A percentile compares a stretch with the other conserved stretches of the same genome.
phyloP scores from a whole-genome alignment of 805 yeast genomes.

The Lipomyces orientalis region DNA sequence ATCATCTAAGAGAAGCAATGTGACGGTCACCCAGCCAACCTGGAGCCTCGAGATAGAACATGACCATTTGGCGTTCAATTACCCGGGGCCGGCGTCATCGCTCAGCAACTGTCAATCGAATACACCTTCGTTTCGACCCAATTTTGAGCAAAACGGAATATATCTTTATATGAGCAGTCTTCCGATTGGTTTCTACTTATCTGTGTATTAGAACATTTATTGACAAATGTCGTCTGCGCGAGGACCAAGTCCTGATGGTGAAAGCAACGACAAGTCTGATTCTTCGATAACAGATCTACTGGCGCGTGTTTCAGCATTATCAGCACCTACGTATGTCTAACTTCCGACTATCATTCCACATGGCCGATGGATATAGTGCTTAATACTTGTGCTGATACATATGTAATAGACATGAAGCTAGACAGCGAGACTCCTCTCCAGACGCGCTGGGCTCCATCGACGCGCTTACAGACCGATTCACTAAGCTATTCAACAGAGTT shows the following conservation, averaged over 20 bases:
- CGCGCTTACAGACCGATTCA: constrained; percentile 31
- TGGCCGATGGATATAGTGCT: neutral
- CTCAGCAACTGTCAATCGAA: neutral
- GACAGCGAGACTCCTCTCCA: constrained; percentile 23
- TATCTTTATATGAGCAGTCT: too few species aligned
- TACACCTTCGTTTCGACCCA: neutral
- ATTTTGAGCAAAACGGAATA: too few species aligned
- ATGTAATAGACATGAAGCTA: neutral
- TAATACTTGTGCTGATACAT: neutral
- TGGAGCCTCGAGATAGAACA: neutral
- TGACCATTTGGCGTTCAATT: neutral
- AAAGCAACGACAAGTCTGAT: neutral
- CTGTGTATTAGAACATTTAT: neutral
- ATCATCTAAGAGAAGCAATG: neutral
- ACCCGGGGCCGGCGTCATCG: too few species aligned
- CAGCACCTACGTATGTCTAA: constrained; percentile 24
- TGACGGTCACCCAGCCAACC: neutral
- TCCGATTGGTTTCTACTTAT: neutral
- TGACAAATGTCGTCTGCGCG: neutral
- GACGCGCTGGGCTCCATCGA: constrained; percentile 32
- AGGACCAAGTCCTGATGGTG: neutral
- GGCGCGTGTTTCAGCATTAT: constrained; percentile 12
- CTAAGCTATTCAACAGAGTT: constrained; percentile 21
- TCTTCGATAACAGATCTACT: constrained; percentile 12
- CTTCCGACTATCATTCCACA: neutral